A percentile compares a stretch with the other conserved stretches of the same genome.
phyloP scores from a whole-genome alignment of 1,284 basidiomycete genomes.

The Malassezia dermatis region DNA sequence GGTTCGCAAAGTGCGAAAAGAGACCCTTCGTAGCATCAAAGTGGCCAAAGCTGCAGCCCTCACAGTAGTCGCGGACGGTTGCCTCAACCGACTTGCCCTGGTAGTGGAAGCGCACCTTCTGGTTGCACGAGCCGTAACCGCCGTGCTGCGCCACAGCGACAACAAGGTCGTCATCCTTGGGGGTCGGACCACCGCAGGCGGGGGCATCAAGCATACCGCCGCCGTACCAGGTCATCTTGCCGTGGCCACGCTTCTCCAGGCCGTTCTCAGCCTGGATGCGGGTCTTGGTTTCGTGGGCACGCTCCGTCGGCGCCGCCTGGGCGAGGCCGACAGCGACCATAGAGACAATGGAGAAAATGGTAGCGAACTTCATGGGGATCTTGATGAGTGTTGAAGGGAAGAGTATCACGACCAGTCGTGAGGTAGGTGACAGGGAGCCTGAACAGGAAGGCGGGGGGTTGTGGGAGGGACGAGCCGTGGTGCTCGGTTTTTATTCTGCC shows the following conservation, averaged over 20 bases:
- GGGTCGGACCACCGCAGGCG: conserved; percentile 37
- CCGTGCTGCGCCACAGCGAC: conserved; percentile 33
- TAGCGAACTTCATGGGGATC: conserved; percentile 30
- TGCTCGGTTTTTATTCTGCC: neutral
- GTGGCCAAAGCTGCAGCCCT: conserved; percentile 25
- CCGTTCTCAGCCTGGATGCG: conserved; percentile 13
- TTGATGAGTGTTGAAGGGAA: conserved; percentile 5
- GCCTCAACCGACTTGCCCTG: conserved; percentile 34
- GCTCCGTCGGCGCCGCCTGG: conserved; percentile 10
- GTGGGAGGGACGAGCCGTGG: neutral
- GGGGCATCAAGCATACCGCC: conserved; percentile 34
- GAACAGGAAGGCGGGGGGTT: neutral
- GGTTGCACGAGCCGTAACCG: conserved; percentile 34
- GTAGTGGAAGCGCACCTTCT: conserved; percentile 33
- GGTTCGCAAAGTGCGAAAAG: conserved; percentile 32
- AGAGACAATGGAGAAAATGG: conserved; percentile 19
- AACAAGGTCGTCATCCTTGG: conserved; percentile 26
- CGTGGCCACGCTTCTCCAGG: conserved; percentile 18
- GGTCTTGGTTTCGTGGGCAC: conserved; percentile 31
- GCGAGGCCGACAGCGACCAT: conserved; percentile 17
- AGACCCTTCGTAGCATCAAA: conserved; percentile 32
- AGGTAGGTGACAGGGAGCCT: neutral
- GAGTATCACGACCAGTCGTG: conserved; percentile 18
- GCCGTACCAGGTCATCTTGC: conserved; percentile 34
- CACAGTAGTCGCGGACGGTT: conserved; percentile 35